Evolutionary conservation across 805 yeast genomes (phyloP).

Genomic region (Cyberlindnera euphorbiiphila): DNA sequence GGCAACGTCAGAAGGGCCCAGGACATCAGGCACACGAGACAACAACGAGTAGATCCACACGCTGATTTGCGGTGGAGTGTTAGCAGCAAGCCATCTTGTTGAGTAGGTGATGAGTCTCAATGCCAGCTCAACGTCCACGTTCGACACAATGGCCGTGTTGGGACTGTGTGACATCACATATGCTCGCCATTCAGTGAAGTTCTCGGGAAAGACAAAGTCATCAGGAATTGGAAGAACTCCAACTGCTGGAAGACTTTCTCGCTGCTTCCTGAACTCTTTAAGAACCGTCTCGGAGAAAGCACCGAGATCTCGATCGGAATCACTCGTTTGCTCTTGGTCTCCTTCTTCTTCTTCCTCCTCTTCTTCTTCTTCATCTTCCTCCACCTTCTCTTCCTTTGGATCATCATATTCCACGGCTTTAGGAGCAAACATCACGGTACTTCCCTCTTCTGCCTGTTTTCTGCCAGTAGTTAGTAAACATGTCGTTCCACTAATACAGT

Average conservation of each 20-base stretch:
- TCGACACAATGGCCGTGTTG: conserved; percentile 11
- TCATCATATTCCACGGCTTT: conserved; percentile 5
- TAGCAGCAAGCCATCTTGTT: conserved; percentile 23
- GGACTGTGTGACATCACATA: conserved; percentile 20
- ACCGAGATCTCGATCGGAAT: too few species aligned
- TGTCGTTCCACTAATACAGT: too few species aligned
- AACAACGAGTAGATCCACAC: conserved; percentile 23
- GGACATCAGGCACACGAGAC: conserved; percentile 15
- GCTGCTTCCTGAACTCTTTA: conserved; percentile 8
- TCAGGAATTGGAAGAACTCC: conserved; percentile 16
- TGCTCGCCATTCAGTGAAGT: conserved; percentile 26
- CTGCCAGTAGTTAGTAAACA: conserved; percentile 5
- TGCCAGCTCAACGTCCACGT: conserved; percentile 21
- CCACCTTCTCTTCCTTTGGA: not conserved
- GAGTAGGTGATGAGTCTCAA: conserved; percentile 21
- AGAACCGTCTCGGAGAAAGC: conserved; percentile 7
- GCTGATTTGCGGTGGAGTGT: conserved; percentile 12
- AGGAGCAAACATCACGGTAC: conserved; percentile 10
- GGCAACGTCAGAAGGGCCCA: conserved; percentile 19
- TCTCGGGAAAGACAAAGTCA: conserved; percentile 22
- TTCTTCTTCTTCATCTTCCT: not conserved
- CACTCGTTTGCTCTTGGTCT: too few species aligned
- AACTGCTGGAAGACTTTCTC: conserved; percentile 11
- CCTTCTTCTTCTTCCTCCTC: not conserved
- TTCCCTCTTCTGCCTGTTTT: conserved; percentile 13